Percentiles rank a stretch among this genome's conserved stretches.
phyloP scores from a whole-genome alignment of 257 asterid genomes.

The Pogostemon cablin region DNA sequence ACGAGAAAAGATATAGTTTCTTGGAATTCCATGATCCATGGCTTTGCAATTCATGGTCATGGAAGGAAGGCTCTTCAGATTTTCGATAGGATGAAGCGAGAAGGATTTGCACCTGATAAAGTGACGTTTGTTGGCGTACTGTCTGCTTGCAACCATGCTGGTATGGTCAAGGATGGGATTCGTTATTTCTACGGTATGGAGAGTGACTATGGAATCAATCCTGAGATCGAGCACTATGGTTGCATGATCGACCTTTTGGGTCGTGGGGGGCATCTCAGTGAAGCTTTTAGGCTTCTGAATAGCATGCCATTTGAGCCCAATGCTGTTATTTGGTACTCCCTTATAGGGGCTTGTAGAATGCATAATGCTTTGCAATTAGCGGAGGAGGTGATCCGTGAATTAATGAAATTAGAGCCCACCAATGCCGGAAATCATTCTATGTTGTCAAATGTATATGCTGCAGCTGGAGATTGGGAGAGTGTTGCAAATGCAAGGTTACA shows the following conservation, averaged over 20 bases:
- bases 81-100: conserved; percentile 56
- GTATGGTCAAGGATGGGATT: conserved; percentile 62
- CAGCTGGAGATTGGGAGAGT: conserved; percentile 66
- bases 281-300: conserved; percentile 60
- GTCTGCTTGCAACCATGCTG: conserved; percentile 74
- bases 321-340: conserved; percentile 70
- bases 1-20: conserved; percentile 60
- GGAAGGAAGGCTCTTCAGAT: conserved; percentile 63
- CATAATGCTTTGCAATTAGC: conserved; percentile 55
- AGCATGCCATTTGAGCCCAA: conserved; percentile 84
- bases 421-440: conserved; percentile 49
- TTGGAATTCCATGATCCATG: conserved; percentile 88
- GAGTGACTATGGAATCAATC: conserved; percentile 52
- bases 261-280: conserved; percentile 70
- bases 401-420: conserved; percentile 52
- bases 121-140: conserved; percentile 68
- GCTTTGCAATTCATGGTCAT: conserved; percentile 69
- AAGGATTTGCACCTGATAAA: conserved; percentile 65
- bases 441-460: conserved; percentile 63
- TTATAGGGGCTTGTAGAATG: conserved; percentile 75
- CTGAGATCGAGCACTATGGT: conserved; percentile 79
- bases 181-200: conserved; percentile 61
- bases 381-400: conserved; percentile 47
- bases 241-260: conserved; percentile 82
- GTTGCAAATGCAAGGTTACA: conserved; percentile 58